phyloP scores from a whole-genome alignment of 768 basidiomycete species.

The Lanmaoa pseudosensibilis region DNA sequence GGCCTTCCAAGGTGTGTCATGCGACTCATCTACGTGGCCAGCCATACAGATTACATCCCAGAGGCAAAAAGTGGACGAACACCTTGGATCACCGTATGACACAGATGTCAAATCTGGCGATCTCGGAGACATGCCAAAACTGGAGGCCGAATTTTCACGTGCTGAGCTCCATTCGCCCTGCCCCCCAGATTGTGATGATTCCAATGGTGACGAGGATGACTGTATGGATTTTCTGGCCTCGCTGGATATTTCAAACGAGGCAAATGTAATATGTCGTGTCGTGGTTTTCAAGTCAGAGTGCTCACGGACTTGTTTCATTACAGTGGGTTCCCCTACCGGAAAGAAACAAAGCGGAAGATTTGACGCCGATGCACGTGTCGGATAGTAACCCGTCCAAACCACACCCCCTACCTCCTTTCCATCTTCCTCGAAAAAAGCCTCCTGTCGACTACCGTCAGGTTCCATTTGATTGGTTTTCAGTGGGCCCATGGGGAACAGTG shows the following conservation, averaged over 20 bases:
- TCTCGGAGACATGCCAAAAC: not conserved
- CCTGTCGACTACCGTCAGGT: conserved; percentile 21
- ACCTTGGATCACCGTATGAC: not conserved
- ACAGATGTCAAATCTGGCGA: not conserved
- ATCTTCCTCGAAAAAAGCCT: conserved; percentile 15
- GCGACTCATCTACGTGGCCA: not conserved
- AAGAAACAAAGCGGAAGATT: conserved; percentile 34
- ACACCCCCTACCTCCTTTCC: conserved; percentile 2
- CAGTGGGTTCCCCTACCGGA: conserved; percentile 30
- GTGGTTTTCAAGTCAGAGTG: not conserved
- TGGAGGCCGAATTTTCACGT: conserved; percentile 2
- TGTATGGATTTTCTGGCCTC: conserved; percentile 24
- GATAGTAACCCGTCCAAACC: conserved; percentile 1
- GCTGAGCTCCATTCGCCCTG: conserved; percentile 4
- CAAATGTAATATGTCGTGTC: conserved; percentile 20
- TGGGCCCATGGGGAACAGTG: conserved; percentile 24
- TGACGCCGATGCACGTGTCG: conserved; percentile 18
- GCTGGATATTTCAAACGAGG: conserved; percentile 33
- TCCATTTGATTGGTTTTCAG: conserved; percentile 18
- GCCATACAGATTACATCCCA: conserved; percentile 1
- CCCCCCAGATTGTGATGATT: not conserved
- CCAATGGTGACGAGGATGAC: conserved; percentile 23
- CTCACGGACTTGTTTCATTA: conserved; percentile 5
- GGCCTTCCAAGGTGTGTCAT: conserved; percentile 22
- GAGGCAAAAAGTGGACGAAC: conserved; percentile 22